phyloP scores from a whole-genome alignment of 2,329 filamentous ascomycete species.

The Cordyceps javanica region DNA sequence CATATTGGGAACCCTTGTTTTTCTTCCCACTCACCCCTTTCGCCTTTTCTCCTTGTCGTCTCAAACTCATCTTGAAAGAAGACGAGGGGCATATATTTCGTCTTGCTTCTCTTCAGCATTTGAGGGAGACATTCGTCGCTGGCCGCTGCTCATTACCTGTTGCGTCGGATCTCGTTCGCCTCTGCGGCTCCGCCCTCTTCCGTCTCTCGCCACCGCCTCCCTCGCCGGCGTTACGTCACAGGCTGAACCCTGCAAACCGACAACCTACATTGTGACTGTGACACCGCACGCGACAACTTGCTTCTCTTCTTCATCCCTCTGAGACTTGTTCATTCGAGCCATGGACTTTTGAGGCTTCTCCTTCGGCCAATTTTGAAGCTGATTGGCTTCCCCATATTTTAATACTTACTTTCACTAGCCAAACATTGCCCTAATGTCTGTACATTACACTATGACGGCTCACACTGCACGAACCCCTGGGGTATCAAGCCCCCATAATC shows the following conservation, averaged over 20 bases:
- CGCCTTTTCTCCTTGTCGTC: not conserved
- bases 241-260: slow-evolving; percentile 10
- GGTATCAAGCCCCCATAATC: slow-evolving; percentile 8
- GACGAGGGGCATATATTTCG: not conserved
- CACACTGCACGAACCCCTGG: slow-evolving; percentile 10
- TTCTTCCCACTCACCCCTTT: not conserved
- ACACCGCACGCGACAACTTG: not conserved
- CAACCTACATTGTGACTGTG: not conserved
- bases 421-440: not conserved
- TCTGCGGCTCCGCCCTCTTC: slow-evolving; percentile 5
- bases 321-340: not conserved
- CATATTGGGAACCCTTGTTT: not conserved
- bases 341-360: slow-evolving; percentile 1
- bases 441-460: slow-evolving; percentile 12
- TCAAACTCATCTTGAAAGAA: not conserved
- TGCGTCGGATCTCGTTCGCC: not conserved
- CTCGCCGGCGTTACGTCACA: slow-evolving; percentile 5
- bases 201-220: slow-evolving; percentile 11
- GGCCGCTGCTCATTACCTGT: not conserved
- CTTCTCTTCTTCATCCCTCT: not conserved
- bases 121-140: not conserved
- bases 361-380: slow-evolving; percentile 6
- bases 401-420: not conserved
- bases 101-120: not conserved
- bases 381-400: not conserved